Base-by-base conservation (phyloP, 495 filamentous ascomycete genomes). In the Penicillium egyptiacum region DNA sequence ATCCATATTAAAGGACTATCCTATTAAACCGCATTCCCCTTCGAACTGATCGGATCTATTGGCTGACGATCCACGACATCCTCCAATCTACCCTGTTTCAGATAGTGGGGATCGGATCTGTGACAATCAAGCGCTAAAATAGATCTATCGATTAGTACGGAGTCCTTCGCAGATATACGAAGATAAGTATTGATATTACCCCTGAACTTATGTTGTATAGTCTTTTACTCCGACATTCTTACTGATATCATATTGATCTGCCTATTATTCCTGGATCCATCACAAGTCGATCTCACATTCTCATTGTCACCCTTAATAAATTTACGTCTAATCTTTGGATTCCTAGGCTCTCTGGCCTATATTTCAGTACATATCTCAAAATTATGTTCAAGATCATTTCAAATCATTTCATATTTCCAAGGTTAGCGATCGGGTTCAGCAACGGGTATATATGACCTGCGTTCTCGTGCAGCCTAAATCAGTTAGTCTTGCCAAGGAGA, bases 381-480 rank as follows among this genome's bases (percentile, higher is more conserved):
- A 31, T 31, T 30, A 30, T 4, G 4, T 31, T 28, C 25, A 47
- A 22, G 12, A 31, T 31, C 22, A 26, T 23, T 12, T 45, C 43
- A 45, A 3, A 11, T 35, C 39, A 28, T 52, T 52, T 58, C 44
- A 46, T 10, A 28, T 50, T 61, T n/a, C n/a, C n/a, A n/a, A n/a
- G n/a, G n/a, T n/a, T 39, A 66, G 19, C 42, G 55, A 30, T 69
- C 66, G 12, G 55, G n/a, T 50, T 71, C 69, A 17, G 70, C 66
- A 53, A 79, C 70, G 39, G 76, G 76, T 4, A 76, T 74, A 53
- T 79, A 79, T 31, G 72, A 72, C 55, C 75, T 71, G 55, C 76
- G 70, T 58, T 77, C 76, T 55, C 73, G 63, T 41, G 72, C 75
- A 49, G 73, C 73, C 76, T 79, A 47, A 41, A 40, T 12, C 35